Evolutionary conservation across 176 grass and related monocot species (phyloP), one percentile per base, ranked within the genome.

Genomic region (Rhipidocladum racemiflorum): DNA sequence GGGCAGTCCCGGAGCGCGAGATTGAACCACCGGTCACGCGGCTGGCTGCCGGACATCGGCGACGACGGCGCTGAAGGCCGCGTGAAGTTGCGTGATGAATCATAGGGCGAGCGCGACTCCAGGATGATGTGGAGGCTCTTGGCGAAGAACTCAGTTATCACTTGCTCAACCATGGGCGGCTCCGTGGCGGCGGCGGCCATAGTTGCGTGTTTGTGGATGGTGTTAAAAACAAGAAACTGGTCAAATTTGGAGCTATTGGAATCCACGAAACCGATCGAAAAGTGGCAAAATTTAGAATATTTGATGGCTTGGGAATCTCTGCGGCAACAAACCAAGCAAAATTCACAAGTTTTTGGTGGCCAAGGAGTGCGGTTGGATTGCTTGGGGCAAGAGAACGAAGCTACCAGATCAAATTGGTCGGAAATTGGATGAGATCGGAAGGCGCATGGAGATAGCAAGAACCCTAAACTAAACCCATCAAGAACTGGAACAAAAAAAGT

Each of bases 121-220:
- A 97, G 88, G 77, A 97, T 92, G 73, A 97, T 94, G 84, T 92
- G 95, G 24, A 97, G 92, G 74, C 90, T 94, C 82, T 97, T 97
- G 50, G 92, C 92, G 23, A 97, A 94, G 68, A 97, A 92, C 71
- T 94, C 95, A 0, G 95, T 97, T 70, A 97, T 97, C 53, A 97
- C 92, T 68, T 97, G 95, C 80, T 97, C 95, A n/a, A 90, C 85
- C 55, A 85, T 88, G 48, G 95, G 86, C n/a, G 95, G 78, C 55
- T 94, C 95, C 24, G 95, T 81, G 13, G 62, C 25, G 24, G 75
- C 67, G 2, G 74, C 5, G 7, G 87, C 49, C 55, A 88, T 81
- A 21, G 72, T 71, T 65, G 29, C 90, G 35, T 51, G n/a, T 46
- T 55, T 39, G 63, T 50, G 32, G 63, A 68, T 39, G 50, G 30